Evolutionary conservation across 169 alveolate genomes (phyloP), one percentile per base, ranked within the genome.

Genomic region (Hammondia hammondi): DNA sequence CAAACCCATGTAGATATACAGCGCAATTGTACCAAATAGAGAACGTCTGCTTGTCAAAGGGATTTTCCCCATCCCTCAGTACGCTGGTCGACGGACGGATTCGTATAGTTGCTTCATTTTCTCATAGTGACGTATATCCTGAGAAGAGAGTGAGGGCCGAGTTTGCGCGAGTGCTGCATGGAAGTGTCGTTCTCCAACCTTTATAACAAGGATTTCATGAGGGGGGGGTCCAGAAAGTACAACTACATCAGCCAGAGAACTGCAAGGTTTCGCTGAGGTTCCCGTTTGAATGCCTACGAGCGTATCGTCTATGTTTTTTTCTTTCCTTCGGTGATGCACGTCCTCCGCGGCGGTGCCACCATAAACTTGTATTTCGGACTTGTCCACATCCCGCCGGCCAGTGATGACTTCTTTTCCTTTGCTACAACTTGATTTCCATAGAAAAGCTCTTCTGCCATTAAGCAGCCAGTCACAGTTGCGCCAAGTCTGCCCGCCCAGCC

Each of bases 71-170:
- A 14, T 52, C 61, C 3, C 61, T 52, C 5, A 14, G 0, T 52
- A 52, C 61, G 10, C 61, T 52, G 32, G 81, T 61, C 81, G 32
- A 48, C 4, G 17, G 52, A 24, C 43, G 71, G 85, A 37, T 43
- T 91, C 95, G 81, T 77, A 92, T 43, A 45, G 89, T 17, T 56
- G 45, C 70, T 92, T 48, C 93, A 87, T 70, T 43, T 61, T 91
- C 37, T 88, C 93, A 48, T 93, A 93, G n/a, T 84, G 93, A 48
- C 70, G 73, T 52, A 93, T 27, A 52, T 87, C 95, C 29, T 93
- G 70, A 9, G 89, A 61, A 5, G 95, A 48, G 57, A 93, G 93
- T 17, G 93, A 85, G 24, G 95, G 91, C 61, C 85, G 88, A 46
- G 88, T n/a, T 52, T 90, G 89, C 67, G 46, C 85, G 4, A 93